Percentiles rank a stretch among this genome's conserved stretches.
These are phyloP conservation scores for Neurospora tetrasperma DNA, from an alignment of 495 filamentous ascomycete genomes.

Conservation along the genomic window DNA sequence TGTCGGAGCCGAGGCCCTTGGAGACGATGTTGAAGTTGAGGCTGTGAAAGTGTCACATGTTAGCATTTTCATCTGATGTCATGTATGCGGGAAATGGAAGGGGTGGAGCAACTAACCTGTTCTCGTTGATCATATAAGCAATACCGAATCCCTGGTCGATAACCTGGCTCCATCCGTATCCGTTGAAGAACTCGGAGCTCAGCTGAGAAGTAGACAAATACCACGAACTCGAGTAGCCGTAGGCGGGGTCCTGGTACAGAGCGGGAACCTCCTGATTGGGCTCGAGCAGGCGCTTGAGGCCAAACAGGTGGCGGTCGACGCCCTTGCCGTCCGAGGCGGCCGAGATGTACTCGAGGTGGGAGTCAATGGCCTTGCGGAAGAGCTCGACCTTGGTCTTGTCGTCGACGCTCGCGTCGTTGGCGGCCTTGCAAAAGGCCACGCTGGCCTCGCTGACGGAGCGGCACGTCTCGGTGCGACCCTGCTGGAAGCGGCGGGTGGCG, in stretches of 20 bases:
- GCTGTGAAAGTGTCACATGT: slow-evolving; percentile 31
- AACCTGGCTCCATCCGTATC: slow-evolving; percentile 99
- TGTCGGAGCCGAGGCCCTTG: slow-evolving; percentile 81
- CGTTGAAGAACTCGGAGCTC: slow-evolving; percentile 95
- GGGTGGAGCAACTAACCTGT: slow-evolving; percentile 41
- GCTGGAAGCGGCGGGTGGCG: slow-evolving; percentile 86
- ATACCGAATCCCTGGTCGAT: slow-evolving; percentile 94
- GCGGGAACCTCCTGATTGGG: slow-evolving; percentile 73
- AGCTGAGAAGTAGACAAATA: slow-evolving; percentile 82
- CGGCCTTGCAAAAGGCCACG: slow-evolving; percentile 81
- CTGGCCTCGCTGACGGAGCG: slow-evolving; percentile 85
- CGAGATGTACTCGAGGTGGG: slow-evolving; percentile 81
- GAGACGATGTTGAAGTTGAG: slow-evolving; percentile 97
- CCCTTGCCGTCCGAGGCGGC: slow-evolving; percentile 86
- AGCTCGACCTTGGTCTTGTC: slow-evolving; percentile 55
- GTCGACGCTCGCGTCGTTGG: slow-evolving; percentile 53
- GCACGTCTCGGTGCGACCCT: slow-evolving; percentile 93
- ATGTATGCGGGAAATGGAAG: background rate
- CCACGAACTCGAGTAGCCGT: slow-evolving; percentile 76
- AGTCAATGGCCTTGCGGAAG: slow-evolving; percentile 70
- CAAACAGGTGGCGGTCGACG: slow-evolving; percentile 93
- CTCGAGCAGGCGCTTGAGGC: slow-evolving; percentile 80
- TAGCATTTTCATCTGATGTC: background rate
- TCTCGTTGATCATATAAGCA: slow-evolving; percentile 99
- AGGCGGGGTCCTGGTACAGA: slow-evolving; percentile 81